Percentiles rank a stretch among this genome's conserved stretches.
These are phyloP conservation scores for Hamamelis virginiana DNA, from an alignment of 164 flowering plant species.

Conservation along the genomic window DNA sequence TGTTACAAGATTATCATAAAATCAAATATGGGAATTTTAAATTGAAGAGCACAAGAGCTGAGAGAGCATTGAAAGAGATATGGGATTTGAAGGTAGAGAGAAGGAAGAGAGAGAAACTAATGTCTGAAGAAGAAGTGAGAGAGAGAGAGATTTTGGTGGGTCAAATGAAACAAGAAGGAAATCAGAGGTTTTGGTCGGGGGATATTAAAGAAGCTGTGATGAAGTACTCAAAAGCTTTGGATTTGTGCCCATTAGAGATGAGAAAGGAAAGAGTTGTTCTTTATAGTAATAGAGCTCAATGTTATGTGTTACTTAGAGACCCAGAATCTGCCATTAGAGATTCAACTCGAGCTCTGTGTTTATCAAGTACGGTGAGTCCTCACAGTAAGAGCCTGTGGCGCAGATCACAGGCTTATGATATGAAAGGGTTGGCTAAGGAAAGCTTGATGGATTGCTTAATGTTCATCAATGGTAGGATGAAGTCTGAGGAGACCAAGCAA, in stretches of 20 bases:
- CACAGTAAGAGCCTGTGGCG: conserved; percentile 82
- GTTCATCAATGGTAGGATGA: conserved; percentile 50
- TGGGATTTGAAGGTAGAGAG: conserved; percentile 51
- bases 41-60: conserved; percentile 15
- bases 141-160: conserved; percentile 34
- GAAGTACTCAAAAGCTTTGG: conserved; percentile 57
- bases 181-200: conserved; percentile 46
- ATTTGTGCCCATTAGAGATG: conserved; percentile 51
- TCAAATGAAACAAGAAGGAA: conserved; percentile 54
- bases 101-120: conserved; percentile 39
- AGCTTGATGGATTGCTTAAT: conserved; percentile 77
- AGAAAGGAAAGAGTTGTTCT: conserved; percentile 67
- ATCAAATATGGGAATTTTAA: conserved; percentile 12
- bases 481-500: conserved; percentile 12
- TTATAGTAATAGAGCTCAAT: conserved; percentile 79
- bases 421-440: conserved; percentile 72
- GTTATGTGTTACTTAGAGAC: conserved; percentile 48
- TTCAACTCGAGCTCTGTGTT: conserved; percentile 65
- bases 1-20: conserved; percentile 32
- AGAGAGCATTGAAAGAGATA: conserved; percentile 29
- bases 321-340: conserved; percentile 60
- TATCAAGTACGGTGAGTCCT: conserved; percentile 50
- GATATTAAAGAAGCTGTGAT: conserved; percentile 44
- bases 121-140: conserved; percentile 34
- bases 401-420: conserved; percentile 84